phyloP scores from a whole-genome alignment of 495 filamentous ascomycete species.

The Trichocladium uniseriatum region DNA sequence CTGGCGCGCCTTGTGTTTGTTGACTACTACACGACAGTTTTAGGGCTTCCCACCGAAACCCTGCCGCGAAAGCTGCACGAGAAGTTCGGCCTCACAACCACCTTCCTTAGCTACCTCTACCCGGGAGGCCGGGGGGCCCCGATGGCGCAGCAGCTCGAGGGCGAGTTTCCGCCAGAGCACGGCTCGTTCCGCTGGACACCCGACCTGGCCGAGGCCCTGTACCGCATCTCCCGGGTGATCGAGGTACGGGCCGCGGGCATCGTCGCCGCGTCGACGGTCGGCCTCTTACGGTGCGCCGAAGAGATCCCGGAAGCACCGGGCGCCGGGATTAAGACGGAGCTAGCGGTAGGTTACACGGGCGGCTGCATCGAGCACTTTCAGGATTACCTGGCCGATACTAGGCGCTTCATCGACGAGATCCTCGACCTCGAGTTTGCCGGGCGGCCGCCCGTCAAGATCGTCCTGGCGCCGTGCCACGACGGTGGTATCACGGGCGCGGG shows the following conservation, averaged over 20 bases:
- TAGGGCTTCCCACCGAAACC: slow-evolving; percentile 25
- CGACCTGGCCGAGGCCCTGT: slow-evolving; percentile 46
- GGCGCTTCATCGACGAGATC: slow-evolving; percentile 56
- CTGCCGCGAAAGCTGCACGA: slow-evolving; percentile 53
- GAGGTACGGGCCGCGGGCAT: slow-evolving; percentile 63
- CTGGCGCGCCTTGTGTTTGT: slow-evolving; percentile 63
- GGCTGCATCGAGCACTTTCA: slow-evolving; percentile 72
- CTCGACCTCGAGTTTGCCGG: slow-evolving; percentile 47
- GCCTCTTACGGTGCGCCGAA: slow-evolving; percentile 54
- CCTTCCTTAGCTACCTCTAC: slow-evolving; percentile 58
- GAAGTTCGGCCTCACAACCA: slow-evolving; percentile 60
- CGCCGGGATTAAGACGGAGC: slow-evolving; percentile 30
- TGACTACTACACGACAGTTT: slow-evolving; percentile 50
- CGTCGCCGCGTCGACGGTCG: slow-evolving; percentile 60
- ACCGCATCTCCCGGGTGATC: slow-evolving; percentile 52
- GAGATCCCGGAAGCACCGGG: slow-evolving; percentile 41
- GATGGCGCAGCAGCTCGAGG: slow-evolving; percentile 43
- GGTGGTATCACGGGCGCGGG: slow-evolving; percentile 70
- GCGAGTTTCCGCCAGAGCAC: slow-evolving; percentile 44
- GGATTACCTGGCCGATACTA: slow-evolving; percentile 59
- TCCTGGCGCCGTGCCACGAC: slow-evolving; percentile 60
- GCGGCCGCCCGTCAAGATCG: slow-evolving; percentile 48
- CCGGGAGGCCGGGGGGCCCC: slow-evolving; percentile 40
- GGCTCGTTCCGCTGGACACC: slow-evolving; percentile 50
- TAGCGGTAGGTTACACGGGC: slow-evolving; percentile 70